phyloP scores from a whole-genome alignment of 495 filamentous ascomycete genomes.

The Aspergillus cristatus region DNA sequence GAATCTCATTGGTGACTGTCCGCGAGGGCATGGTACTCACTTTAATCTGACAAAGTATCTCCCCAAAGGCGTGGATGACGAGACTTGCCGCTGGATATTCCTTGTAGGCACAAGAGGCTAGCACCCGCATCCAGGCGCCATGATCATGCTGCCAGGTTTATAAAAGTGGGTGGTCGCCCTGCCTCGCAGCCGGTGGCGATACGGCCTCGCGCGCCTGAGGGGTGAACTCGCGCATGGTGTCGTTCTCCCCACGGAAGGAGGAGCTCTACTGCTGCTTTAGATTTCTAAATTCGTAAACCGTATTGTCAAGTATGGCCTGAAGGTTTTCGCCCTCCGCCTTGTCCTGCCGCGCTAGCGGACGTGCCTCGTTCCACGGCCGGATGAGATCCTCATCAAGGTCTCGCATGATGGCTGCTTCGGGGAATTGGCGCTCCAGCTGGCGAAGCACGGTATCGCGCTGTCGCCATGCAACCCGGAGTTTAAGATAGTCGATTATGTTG shows the following conservation, averaged over 20 bases:
- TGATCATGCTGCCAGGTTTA: constrained; percentile 35
- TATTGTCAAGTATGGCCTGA: no score
- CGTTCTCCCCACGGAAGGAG: constrained; percentile 1
- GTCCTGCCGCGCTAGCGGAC: constrained; percentile 19
- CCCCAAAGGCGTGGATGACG: constrained; percentile 56
- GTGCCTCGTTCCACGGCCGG: constrained; percentile 28
- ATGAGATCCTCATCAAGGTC: constrained; percentile 43
- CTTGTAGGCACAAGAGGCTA: constrained; percentile 54
- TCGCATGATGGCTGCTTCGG: constrained; percentile 11
- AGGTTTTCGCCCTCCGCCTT: constrained; percentile 1
- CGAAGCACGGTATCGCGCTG: constrained; percentile 42
- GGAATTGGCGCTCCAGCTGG: constrained; percentile 34
- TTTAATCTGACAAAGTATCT: constrained; percentile 56
- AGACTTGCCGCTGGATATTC: constrained; percentile 33
- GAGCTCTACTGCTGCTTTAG: constrained; percentile 10
- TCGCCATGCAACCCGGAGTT: constrained; percentile 49
- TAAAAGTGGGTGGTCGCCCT: constrained; percentile 31
- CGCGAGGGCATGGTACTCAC: constrained; percentile 24
- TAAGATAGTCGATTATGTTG: constrained; percentile 63
- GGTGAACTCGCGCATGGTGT: constrained; percentile 6
- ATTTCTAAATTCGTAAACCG: no score
- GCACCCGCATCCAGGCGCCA: constrained; percentile 35
- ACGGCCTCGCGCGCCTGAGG: constrained; percentile 13
- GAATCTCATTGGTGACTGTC: constrained; percentile 17
- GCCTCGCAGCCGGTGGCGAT: constrained; percentile 11